Evolutionary conservation across 2,329 filamentous ascomycete species (phyloP).

Genomic region (Conoideocrella luteorostrata): DNA sequence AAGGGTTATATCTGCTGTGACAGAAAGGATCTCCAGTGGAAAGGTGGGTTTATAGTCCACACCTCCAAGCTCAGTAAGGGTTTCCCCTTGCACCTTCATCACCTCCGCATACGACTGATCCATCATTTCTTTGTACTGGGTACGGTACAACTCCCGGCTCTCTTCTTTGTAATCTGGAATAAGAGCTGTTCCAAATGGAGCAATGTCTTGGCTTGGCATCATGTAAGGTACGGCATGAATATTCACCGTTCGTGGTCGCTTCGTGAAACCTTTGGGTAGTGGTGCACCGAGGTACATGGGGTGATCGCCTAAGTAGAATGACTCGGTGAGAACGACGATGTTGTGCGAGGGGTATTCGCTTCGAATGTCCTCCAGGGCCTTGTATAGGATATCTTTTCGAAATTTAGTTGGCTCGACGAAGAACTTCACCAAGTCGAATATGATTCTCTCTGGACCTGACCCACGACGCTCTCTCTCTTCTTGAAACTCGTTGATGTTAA

Average conservation of each 20-base stretch:
- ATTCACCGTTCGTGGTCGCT: slow-evolving; percentile 29
- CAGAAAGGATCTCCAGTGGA: slow-evolving; percentile 31
- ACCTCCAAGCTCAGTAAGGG: background rate
- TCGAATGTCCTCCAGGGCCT: background rate
- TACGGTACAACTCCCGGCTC: background rate
- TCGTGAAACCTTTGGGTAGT: slow-evolving; percentile 29
- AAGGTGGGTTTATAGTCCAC: slow-evolving; percentile 1
- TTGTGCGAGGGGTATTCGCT: slow-evolving; percentile 20
- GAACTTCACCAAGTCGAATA: background rate
- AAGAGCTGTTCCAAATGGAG: background rate
- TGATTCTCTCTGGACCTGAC: accelerated
- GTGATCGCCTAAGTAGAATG: slow-evolving; percentile 27
- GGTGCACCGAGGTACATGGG: slow-evolving; percentile 33
- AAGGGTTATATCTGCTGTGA: slow-evolving; percentile 27
- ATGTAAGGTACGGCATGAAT: slow-evolving; percentile 32
- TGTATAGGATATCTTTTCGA: background rate
- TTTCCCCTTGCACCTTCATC: background rate
- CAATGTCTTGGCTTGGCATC: slow-evolving; percentile 20
- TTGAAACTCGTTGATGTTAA: background rate
- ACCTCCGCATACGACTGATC: background rate
- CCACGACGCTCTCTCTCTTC: background rate
- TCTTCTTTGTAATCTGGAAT: background rate
- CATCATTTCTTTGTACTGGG: background rate
- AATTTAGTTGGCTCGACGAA: background rate
- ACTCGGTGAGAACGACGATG: slow-evolving; percentile 38